Conservation (phyloP, 169 alveolate genomes). For the Eimeria brunetti region DNA sequence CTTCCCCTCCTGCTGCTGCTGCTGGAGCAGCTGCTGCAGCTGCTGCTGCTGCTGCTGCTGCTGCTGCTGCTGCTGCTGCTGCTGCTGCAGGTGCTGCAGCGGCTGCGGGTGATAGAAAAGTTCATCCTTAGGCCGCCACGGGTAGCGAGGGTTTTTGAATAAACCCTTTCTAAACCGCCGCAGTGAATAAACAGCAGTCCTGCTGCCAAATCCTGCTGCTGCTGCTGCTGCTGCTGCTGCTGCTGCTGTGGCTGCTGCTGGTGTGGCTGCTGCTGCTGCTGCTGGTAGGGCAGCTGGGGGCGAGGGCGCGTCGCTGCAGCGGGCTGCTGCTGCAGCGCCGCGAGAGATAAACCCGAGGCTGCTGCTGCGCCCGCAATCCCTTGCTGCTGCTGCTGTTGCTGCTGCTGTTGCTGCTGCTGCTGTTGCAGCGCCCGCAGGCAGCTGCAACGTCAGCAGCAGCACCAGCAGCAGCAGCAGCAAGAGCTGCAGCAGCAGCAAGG, state of each 20-base stretch:
- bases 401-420: neutral
- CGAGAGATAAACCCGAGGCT: neutral
- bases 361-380: too few relatives aligned
- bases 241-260: constrained; percentile 3
- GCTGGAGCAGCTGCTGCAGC: neutral
- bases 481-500: constrained; percentile 4
- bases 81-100: neutral
- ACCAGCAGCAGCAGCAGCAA: constrained; percentile 34
- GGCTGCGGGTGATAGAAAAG: constrained; percentile 1
- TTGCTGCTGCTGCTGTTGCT: constrained; percentile 8
- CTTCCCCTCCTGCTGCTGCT: neutral
- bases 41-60: neutral
- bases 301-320: neutral
- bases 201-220: neutral
- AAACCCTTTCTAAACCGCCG: neutral
- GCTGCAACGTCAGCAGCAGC: too few relatives aligned
- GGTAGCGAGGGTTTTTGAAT: neutral
- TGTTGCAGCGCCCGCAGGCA: too few relatives aligned
- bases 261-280: neutral
- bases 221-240: constrained; percentile 10
- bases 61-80: constrained; percentile 4
- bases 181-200: neutral
- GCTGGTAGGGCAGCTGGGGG: too few relatives aligned
- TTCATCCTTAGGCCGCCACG: neutral
- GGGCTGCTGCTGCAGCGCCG: neutral